Conservation (phyloP, 2,329 filamentous ascomycete species). For the Aspergillus brunneoviolaceus region DNA sequence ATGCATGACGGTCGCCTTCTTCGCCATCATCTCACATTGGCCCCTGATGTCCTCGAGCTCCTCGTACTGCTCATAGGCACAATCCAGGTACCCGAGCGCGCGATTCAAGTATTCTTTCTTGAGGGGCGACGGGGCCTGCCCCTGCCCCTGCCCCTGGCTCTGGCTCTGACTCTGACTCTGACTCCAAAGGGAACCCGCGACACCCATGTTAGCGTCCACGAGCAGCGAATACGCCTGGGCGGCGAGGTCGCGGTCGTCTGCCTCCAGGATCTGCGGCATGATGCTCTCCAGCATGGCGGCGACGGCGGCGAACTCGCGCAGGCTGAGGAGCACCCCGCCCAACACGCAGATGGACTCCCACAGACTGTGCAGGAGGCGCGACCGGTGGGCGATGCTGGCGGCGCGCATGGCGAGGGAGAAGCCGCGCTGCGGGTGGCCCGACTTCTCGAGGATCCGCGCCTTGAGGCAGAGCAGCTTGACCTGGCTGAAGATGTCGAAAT, state of each 20-base stretch:
- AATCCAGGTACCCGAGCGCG: slow-evolving; percentile 62
- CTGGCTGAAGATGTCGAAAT: slow-evolving; percentile 65
- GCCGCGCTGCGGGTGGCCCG: slow-evolving; percentile 68
- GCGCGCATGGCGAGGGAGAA: slow-evolving; percentile 77
- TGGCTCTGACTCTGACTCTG: slow-evolving; percentile 16
- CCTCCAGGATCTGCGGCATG: slow-evolving; percentile 75
- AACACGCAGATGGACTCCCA: slow-evolving; percentile 71
- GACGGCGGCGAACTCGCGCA: slow-evolving; percentile 70
- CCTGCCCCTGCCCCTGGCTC: no score
- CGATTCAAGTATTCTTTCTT: slow-evolving; percentile 58
- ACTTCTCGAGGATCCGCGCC: slow-evolving; percentile 65
- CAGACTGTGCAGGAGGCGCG: slow-evolving; percentile 65
- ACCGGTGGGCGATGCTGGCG: slow-evolving; percentile 69
- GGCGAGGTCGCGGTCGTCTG: slow-evolving; percentile 60
- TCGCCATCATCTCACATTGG: slow-evolving; percentile 76
- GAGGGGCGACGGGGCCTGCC: slow-evolving; percentile 26
- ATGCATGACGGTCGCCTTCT: slow-evolving; percentile 76
- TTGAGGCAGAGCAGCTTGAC: slow-evolving; percentile 73
- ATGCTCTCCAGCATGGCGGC: slow-evolving; percentile 64
- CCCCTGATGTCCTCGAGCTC: slow-evolving; percentile 66
- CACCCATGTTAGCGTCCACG: slow-evolving; percentile 75
- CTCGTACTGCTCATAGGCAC: slow-evolving; percentile 63
- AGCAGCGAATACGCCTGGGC: slow-evolving; percentile 69
- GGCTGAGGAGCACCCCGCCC: slow-evolving; percentile 65
- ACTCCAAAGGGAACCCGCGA: slow-evolving; percentile 56